Evolutionary conservation across 2,329 filamentous ascomycete species (phyloP).

Genomic region (Simplicillium sp.): DNA sequence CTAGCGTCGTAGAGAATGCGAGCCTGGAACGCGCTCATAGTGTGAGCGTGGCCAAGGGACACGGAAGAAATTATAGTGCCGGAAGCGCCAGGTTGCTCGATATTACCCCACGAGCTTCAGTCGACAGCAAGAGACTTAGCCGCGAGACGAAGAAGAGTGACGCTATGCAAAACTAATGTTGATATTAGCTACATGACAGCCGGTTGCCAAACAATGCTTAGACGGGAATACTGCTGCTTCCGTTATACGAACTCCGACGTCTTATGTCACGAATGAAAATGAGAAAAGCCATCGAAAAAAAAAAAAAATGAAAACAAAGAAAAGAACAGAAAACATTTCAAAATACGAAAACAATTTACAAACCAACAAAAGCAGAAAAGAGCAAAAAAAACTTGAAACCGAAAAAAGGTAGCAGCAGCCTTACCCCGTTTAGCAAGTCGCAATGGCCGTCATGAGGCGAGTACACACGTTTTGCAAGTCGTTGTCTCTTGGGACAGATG

Average conservation of each 20-base stretch:
- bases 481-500: too few relatives aligned
- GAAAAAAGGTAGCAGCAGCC: not conserved
- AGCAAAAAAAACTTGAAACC: not conserved
- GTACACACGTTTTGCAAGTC: too few relatives aligned
- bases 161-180: conserved; percentile 4
- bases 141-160: conserved; percentile 5
- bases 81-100: conserved; percentile 70
- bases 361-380: not conserved
- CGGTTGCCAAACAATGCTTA: too few relatives aligned
- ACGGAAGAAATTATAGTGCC: conserved; percentile 64
- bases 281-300: conserved; percentile 1
- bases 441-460: too few relatives aligned
- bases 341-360: conserved; percentile 1
- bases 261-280: conserved; percentile 5
- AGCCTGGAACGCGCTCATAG: conserved; percentile 58
- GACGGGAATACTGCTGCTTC: too few relatives aligned
- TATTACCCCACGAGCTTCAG: conserved; percentile 46
- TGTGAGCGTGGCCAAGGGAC: conserved; percentile 55
- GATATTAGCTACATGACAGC: conserved; percentile 1
- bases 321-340: conserved; percentile 2
- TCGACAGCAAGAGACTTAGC: conserved; percentile 32
- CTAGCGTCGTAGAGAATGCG: conserved; percentile 21
- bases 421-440: too few relatives aligned
- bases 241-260: not conserved
- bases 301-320: conserved; percentile 5